Base-by-base conservation (phyloP, 1,284 basidiomycete genomes). In the Kwoniella shivajii region DNA sequence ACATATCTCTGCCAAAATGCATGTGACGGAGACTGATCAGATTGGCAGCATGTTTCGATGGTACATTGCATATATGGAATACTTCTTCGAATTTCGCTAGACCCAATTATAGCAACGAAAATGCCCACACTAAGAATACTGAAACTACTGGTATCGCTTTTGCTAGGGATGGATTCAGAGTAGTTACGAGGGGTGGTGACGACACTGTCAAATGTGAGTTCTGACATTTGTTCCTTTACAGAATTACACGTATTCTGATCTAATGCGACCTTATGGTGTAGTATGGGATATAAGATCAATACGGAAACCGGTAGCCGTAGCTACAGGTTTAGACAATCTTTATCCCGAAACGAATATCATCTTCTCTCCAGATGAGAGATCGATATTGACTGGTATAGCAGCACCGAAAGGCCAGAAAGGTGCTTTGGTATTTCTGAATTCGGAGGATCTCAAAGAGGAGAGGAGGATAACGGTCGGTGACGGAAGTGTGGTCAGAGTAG, bases 271-370 rank as follows among this genome's bases (percentile, higher is more conserved):
- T n/a, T n/a, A n/a, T n/a, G n/a, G n/a, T 43, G 0, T 68, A 96
- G 92, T 98, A 39, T 99, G 96, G 95, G 95, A 99, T 74, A 78
- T 91, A 24, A 85, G 91, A 56, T 82, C 85, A 4, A 88, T 98
- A 81, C 91, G 89, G 74, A 90, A 88, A 73, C 92, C 96, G 0
- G 72, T 97, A 20, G 85, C 83, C 3, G 82, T 73, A 11, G 76
- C 83, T n/a, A 75, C 80, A 13, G 84, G 82, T 38, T 77, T 93
- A 34, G 82, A 84, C n/a, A 90, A 89, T 20, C 78, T 89, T 45
- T 96, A 97, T 77, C 88, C 90, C 4, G 86, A 90, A 65, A 94
- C 93, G 22, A 95, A 95, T 75, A 86, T 95, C 5, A 84, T 89
- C 51, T 98, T 94, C 76, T 95, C 92, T 64, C 92, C 93, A 0